Base-by-base conservation (phyloP, 1,139 yeast genomes). In the Groenewaldozyma auringiensis region DNA sequence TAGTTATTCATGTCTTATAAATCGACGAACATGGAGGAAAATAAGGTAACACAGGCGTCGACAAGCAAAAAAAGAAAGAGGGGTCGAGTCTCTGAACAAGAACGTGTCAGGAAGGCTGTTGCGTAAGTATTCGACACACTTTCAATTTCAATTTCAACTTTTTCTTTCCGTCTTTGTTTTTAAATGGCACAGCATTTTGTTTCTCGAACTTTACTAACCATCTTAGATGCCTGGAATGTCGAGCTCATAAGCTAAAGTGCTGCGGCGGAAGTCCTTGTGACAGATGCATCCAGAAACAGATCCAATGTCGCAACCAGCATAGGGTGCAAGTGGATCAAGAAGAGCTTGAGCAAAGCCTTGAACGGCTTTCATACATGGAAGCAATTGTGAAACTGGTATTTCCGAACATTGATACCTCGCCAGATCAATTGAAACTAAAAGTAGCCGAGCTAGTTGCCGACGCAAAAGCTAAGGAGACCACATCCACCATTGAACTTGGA, bases 231-330 rank as follows among this genome's bases (percentile, higher is more conserved):
- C 35, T 43, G 13, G 46, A 43, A 39, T 43, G 46, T 25, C 37
- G 40, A 21, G 33, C 21, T n/a, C 46, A 33, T 13, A 43, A 43
- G 27, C 42, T 37, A 21, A 38, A 38, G 21, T 43, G 46, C 39
- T 31, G 17, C n/a, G 46, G 46, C 14, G 35, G 40, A 14, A 33
- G 37, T 21, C 46, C 46, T 14, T 43, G 46, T 21, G 42, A 43
- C 27, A 22, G 46, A 32, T 43, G 46, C 21, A 33, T 39, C 32
- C 37, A 39, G 17, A 38, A 34, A 16, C 17, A 33, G 3, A 18
- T 43, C 4, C 42, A 38, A 27, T 43, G 46, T 33, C 18, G 35
- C 22, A n/a, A 32, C 20, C 25, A 32, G 13, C 2, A 37, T 34
- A 3, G 34, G 8, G 46, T 38, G 18, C 29, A 22, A 2, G 46